Evolutionary conservation across 257 asterid genomes (phyloP).

Genomic region (Solanum tacnaense): DNA sequence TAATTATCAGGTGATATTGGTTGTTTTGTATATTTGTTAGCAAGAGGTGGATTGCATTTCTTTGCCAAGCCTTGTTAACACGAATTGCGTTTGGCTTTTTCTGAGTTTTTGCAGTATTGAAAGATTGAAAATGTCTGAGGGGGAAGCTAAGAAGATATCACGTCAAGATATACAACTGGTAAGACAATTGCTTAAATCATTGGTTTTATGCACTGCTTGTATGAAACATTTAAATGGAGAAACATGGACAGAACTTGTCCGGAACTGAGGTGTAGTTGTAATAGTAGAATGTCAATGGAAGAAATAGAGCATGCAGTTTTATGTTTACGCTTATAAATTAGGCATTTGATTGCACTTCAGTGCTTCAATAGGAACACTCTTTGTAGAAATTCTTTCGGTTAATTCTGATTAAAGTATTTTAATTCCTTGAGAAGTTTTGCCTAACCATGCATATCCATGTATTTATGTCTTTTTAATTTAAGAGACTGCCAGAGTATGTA

Average conservation of each 20-base stretch:
- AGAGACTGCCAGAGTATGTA: neutral
- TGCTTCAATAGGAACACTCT: neutral
- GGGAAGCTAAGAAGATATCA: slow-evolving; percentile 47
- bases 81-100: neutral
- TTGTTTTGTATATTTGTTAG: neutral
- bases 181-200: slow-evolving; percentile 11
- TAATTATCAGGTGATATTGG: neutral
- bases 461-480: neutral
- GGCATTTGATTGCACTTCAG: neutral
- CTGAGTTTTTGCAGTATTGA: neutral
- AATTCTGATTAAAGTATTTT: neutral
- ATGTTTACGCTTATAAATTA: neutral
- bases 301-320: neutral
- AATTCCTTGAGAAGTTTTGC: neutral
- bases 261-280: neutral
- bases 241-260: neutral
- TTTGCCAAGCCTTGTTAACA: neutral
- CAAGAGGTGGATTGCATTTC: neutral
- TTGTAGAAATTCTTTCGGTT: neutral
- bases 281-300: neutral
- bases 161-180: slow-evolving; percentile 75
- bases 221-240: neutral
- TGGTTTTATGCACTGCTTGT: neutral
- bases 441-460: neutral
- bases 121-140: slow-evolving; percentile 43